Conservation (phyloP, 2,329 filamentous ascomycete species). For the Fusarium anguioides region DNA sequence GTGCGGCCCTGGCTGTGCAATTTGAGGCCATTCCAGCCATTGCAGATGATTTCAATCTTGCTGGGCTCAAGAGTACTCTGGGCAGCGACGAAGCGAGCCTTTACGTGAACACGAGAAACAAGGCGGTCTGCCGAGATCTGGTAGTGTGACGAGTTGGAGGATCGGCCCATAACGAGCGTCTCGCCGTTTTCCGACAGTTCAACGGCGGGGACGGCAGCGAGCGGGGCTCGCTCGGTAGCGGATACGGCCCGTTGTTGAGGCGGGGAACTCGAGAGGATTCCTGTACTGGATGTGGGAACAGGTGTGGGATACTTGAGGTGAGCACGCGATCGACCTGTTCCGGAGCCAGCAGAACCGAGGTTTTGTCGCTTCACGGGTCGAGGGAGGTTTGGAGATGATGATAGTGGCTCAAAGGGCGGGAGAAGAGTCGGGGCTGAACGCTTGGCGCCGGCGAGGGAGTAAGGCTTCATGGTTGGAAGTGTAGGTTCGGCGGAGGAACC, state of each 20-base stretch:
- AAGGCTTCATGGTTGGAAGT: constrained; percentile 46
- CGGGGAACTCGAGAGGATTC: constrained; percentile 88
- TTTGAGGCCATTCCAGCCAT: constrained; percentile 95
- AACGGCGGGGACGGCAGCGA: constrained; percentile 85
- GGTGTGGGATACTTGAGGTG: constrained; percentile 88
- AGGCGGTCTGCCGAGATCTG: constrained; percentile 92
- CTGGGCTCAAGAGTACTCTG: constrained; percentile 74
- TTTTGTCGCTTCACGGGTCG: constrained; percentile 76
- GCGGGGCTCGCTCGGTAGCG: constrained; percentile 81
- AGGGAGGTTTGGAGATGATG: constrained; percentile 80
- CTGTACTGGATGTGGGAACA: constrained; percentile 91
- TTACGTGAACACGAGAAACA: constrained; percentile 93
- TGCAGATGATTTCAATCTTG: constrained; percentile 88
- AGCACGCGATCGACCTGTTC: constrained; percentile 49
- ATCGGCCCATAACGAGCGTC: constrained; percentile 86
- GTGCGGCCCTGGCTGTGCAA: constrained; percentile 90
- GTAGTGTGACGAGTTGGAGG: constrained; percentile 94
- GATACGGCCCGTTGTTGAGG: constrained; percentile 67
- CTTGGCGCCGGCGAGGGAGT: constrained; percentile 62
- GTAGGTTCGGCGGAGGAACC: constrained; percentile 49
- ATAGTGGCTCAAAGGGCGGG: constrained; percentile 81
- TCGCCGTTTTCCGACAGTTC: constrained; percentile 86
- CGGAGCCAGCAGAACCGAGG: constrained; percentile 36
- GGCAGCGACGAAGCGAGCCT: constrained; percentile 83
- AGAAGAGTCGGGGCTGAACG: constrained; percentile 75